Base-by-base conservation (phyloP, 257 asterid species). In the Haberlea rhodopensis region DNA sequence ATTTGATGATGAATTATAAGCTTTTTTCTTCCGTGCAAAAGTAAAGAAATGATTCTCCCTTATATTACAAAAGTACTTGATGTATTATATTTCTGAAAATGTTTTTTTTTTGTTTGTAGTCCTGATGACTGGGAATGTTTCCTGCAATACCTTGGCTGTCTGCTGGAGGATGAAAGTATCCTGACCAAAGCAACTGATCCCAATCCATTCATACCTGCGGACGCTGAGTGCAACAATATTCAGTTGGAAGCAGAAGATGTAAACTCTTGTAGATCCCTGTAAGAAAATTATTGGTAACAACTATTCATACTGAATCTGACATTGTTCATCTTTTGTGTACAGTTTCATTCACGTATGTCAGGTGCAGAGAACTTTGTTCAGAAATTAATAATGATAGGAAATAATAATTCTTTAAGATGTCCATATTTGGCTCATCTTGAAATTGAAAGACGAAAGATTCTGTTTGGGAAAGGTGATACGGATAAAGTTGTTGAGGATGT, bases 81-180 rank as follows among this genome's bases (percentile, higher is more conserved):
- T 16, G 18, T 52, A 37, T 62, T 66, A 28, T 62, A 27, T 28
- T 66, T 65, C 52, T 69, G 56, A 43, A 48, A 37, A 72, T 46
- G 3, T 49, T 72, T 43, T 68, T 66, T 66, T 78, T 72, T 75
- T 46, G 63, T 58, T 64, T 66, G 73, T 74, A 94, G 99, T 73
- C 95, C 99, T 37, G 97, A 88, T 72, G 99, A 94, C 67, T 90
- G 97, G 97, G 92, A 90, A 67, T 83, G 89, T 80, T 87, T 84
- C 79, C 84, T 78, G 73, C 91, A 84, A 71, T 94, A 81, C 79
- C 74, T 90, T 73, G 92, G 92, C 75, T 94, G 95, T 77, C 77
- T 90, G 69, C 80, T 94, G 79, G 97, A 88, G 81, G 95, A 94
- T 69, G 94, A 69, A 58, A 76, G 80, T 73, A 74, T 79, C 80